Base-by-base conservation (phyloP, 192 early-diverging fungal species). In the Coemansia sp. region DNA sequence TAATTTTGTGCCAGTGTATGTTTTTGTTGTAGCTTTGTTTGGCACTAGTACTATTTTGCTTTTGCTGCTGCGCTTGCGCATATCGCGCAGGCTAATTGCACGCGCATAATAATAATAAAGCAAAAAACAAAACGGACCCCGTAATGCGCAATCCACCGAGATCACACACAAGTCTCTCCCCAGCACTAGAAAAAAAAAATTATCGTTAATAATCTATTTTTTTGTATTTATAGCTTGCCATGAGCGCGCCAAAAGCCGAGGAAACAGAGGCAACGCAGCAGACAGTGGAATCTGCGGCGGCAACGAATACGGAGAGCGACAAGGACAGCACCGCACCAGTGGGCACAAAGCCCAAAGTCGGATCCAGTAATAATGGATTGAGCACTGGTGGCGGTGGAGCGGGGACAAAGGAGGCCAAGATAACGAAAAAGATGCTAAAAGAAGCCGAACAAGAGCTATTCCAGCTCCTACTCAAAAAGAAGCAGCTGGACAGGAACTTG, bases 401-500 rank as follows among this genome's bases (percentile, higher is more conserved):
- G 10, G 54, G 54, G 32, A 9, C 19, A 4, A 58, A 58, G 35
- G 80, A 84, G 40, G 68, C 57, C 36, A 84, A 84, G 36, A 58
- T 84, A 32, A 79, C 82, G 8, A 84, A 84, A 46, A 84, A 85
- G 59, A 79, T 77, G 73, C 62, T 85, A 0, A 82, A 90, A 51
- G 93, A 96, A 63, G 92, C 93, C 24, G 93, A 94, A 67, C 79
- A 82, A 57, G 91, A 93, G 59, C 78, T 94, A 19, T 86, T 79
- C 41, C 90, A 90, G 41, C 78, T 96, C 5, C 60, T 94, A 25
- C 67, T 82, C 24, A 86, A 91, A 42, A 96, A 96, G 68, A 93
- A 92, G 75, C 84, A 89, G 27, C 86, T 93, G 24, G 94, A 96
- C 70, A 86, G 85, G 27, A 89, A 84, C 49, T 74, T 96, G 64